Percentiles rank a stretch among this genome's conserved stretches.
phyloP scores from a whole-genome alignment of 345 rosid species.

The Eucalyptus fibrosa region DNA sequence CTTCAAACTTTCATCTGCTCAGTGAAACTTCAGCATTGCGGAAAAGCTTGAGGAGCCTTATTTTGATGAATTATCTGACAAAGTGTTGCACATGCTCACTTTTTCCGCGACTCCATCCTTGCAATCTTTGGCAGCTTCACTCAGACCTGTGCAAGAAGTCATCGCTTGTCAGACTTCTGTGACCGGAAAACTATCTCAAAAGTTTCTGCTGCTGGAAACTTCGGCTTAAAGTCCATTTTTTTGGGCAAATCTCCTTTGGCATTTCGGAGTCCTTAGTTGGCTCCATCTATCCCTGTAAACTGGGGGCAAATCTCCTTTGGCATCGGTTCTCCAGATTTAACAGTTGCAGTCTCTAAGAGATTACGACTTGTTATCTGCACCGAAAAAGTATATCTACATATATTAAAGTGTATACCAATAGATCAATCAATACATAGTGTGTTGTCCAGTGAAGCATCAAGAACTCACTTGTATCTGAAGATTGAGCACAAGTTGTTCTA shows the following conservation, averaged over 20 bases:
- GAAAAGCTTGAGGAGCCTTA: conserved; percentile 40
- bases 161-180: neutral
- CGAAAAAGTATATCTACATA: neutral
- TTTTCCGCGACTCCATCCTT: neutral
- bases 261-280: conserved; percentile 15
- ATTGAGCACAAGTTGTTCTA: neutral
- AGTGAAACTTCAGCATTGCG: conserved; percentile 9
- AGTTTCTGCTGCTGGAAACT: neutral
- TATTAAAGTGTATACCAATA: conserved; percentile 17
- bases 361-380: neutral
- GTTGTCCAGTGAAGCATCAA: neutral
- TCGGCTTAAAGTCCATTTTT: conserved; percentile 13
- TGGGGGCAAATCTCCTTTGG: conserved; percentile 41
- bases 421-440: conserved; percentile 1
- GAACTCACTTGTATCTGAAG: neutral
- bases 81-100: neutral
- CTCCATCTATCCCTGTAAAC: conserved; percentile 17
- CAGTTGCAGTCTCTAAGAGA: neutral
- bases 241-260: conserved; percentile 71
- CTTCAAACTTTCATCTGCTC: conserved; percentile 1
- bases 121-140: neutral
- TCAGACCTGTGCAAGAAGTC: neutral
- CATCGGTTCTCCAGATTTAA: conserved; percentile 13
- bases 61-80: neutral
- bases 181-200: neutral